phyloP scores from a whole-genome alignment of 1,284 basidiomycete genomes.

The Coriolopsis trogii region DNA sequence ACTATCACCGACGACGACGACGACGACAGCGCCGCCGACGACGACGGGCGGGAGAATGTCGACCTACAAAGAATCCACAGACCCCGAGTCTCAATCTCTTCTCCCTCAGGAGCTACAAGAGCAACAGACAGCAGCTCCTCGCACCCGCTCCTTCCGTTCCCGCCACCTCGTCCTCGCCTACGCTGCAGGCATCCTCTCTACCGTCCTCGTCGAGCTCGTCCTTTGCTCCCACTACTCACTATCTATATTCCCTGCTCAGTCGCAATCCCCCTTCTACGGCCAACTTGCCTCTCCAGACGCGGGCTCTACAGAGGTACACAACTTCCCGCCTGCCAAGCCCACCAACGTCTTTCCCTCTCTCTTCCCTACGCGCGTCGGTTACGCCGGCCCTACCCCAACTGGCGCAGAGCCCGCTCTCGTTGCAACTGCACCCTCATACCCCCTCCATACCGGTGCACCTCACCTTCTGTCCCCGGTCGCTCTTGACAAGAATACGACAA shows the following conservation, averaged over 20 bases:
- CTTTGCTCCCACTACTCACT: slow-evolving; percentile 19
- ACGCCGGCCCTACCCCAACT: slow-evolving; percentile 82
- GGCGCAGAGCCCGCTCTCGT: slow-evolving; percentile 82
- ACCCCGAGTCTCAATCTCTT: slow-evolving; percentile 21
- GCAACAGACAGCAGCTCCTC: not conserved
- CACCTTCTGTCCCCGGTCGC: slow-evolving; percentile 57
- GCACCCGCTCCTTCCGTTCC: slow-evolving; percentile 11
- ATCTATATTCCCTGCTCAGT: not conserved
- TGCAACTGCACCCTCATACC: slow-evolving; percentile 77
- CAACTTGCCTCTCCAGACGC: slow-evolving; percentile 59
- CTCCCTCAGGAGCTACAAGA: slow-evolving; percentile 15
- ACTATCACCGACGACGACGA: not conserved
- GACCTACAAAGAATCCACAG: slow-evolving; percentile 15
- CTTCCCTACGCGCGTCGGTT: slow-evolving; percentile 79
- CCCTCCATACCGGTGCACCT: slow-evolving; percentile 70
- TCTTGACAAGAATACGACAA: slow-evolving; percentile 19
- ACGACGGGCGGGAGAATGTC: not conserved
- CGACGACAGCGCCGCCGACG: slow-evolving; percentile 1
- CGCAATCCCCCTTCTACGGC: slow-evolving; percentile 1
- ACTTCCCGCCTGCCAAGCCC: slow-evolving; percentile 72
- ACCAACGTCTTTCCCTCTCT: slow-evolving; percentile 69
- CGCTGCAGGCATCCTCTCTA: slow-evolving; percentile 20
- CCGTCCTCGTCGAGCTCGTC: slow-evolving; percentile 22
- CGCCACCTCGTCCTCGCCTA: slow-evolving; percentile 22
- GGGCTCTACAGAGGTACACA: slow-evolving; percentile 69